Evolutionary conservation across 768 basidiomycete genomes (phyloP).

Genomic region (Chlorophyllum brunneum): DNA sequence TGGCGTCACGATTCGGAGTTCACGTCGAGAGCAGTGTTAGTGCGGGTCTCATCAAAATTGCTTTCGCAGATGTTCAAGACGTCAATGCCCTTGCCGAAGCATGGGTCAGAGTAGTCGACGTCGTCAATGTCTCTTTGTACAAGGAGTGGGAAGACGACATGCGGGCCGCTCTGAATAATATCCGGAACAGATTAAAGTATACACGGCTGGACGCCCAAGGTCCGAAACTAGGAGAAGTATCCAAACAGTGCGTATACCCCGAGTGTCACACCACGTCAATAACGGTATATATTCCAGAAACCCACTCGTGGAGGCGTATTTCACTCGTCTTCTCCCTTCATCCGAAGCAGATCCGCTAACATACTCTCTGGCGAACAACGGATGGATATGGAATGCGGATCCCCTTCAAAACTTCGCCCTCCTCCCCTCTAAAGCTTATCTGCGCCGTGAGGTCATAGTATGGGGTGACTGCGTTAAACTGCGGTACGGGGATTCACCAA

Average conservation of each 20-base stretch:
- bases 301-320: conserved; percentile 89
- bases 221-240: conserved; percentile 80
- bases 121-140: conserved; percentile 87
- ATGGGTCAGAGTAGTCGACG: conserved; percentile 79
- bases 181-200: conserved; percentile 76
- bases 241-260: conserved; percentile 48
- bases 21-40: conserved; percentile 59
- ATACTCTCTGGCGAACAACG: conserved; percentile 93
- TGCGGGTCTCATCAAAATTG: conserved; percentile 73
- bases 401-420: conserved; percentile 94
- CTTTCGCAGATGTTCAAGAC: conserved; percentile 46
- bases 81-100: conserved; percentile 55
- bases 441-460: conserved; percentile 93
- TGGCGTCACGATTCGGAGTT: conserved; percentile 66
- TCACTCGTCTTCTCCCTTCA: conserved; percentile 68
- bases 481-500: conserved; percentile 79
- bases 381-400: conserved; percentile 98
- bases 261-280: conserved; percentile 6
- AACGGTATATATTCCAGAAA: conserved; percentile 38
- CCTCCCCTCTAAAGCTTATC: conserved; percentile 88
- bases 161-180: conserved; percentile 65
- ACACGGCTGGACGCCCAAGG: conserved; percentile 79
- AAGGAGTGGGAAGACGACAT: conserved; percentile 83
- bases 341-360: conserved; percentile 42
- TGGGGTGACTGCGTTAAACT: conserved; percentile 99